These are phyloP conservation scores for Talaromyces atroroseus DNA, from an alignment of 2,329 filamentous ascomycete species.

Conservation along the genomic window DNA sequence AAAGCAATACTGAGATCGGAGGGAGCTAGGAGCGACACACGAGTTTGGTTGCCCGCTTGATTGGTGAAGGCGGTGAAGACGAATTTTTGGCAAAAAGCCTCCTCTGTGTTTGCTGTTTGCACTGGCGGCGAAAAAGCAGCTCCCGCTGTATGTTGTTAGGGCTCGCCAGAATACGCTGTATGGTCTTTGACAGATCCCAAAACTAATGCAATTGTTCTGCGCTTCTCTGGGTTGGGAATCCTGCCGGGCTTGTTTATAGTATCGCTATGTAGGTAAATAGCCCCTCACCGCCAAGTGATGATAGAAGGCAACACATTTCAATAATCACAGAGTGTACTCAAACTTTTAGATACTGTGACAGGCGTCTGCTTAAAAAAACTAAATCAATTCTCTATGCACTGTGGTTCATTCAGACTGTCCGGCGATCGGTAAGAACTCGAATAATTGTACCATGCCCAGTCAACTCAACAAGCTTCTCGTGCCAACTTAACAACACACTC, in stretches of 20 bases:
- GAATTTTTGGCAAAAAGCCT: neutral
- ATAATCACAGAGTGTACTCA: neutral
- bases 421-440: constrained; percentile 91
- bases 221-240: too few species aligned
- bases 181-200: too few species aligned
- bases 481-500: constrained; percentile 97
- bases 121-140: too few species aligned
- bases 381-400: constrained; percentile 8
- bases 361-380: neutral
- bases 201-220: too few species aligned
- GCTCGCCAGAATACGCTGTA: too few species aligned
- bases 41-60: neutral
- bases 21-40: neutral
- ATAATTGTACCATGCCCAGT: constrained; percentile 89
- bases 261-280: too few species aligned
- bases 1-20: neutral
- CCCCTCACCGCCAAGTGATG: too few species aligned
- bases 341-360: neutral
- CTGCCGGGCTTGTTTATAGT: too few species aligned
- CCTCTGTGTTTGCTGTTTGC: too few species aligned
- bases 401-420: constrained; percentile 62
- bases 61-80: neutral
- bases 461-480: constrained; percentile 95
- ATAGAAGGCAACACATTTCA: too few species aligned
- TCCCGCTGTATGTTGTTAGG: too few species aligned